Evolutionary conservation across 306 rosid species (phyloP), one percentile per base, ranked within the genome.

Genomic region (Lotus japonicus): DNA sequence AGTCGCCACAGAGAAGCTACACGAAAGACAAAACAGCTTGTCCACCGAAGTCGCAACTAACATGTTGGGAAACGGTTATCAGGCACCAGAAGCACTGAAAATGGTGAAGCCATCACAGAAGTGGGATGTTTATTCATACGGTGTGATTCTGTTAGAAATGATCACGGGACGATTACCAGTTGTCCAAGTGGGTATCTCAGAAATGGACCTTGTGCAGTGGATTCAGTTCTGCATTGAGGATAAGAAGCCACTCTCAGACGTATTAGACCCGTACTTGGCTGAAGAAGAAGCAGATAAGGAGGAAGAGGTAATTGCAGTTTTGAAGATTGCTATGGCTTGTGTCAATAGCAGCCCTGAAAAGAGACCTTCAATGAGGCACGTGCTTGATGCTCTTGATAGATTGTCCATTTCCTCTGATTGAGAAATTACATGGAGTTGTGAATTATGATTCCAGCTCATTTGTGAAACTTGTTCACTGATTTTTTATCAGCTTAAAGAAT

Each of bases 241-340:
- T 54, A 90, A 94, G 88, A 88, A 88, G 80, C 96, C 95, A 18
- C 89, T 90, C 36, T 74, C 89, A 0, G 97, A 94, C 13, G 96
- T 90, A 6, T 79, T 90, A 44, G 97, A 94, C 68, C 95, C 95
- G 1, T 80, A 76, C 59, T 74, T 94, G 35, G 82, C 77, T 28
- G 89, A 87, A 28, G 97, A 94, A 28, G 97, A 94, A 28, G 81
- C 75, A 0, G 97, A 85, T 41, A 78, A 41, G 49, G 99, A 94
- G 44, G 97, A 94, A 71, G 92, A 90, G 81, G 88, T 94, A 0
- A 85, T 94, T 5, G 88, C 80, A 35, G 97, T 85, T 69, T 73
- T 94, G 82, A 94, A 90, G 92, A 85, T 90, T 39, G 95, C 96
- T 26, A 85, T 94, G 86, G 99, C 97, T 58, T 94, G 99, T 81